Base-by-base conservation (phyloP, 805 yeast genomes). In the Tetrapisispora taiwanensis region DNA sequence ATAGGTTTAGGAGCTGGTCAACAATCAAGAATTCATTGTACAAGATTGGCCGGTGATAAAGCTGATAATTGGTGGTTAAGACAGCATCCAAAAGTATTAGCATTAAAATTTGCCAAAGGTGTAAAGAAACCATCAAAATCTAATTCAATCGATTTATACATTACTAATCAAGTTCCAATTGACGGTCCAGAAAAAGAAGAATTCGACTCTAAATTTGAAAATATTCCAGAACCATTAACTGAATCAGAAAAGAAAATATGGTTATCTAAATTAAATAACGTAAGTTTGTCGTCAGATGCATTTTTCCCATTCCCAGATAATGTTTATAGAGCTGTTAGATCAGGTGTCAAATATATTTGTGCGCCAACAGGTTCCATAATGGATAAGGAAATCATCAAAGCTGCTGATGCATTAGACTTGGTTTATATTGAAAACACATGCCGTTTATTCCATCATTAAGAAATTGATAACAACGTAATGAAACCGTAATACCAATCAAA, bases 301-400 rank as follows among this genome's bases (percentile, higher is more conserved):
- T 92, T 92, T 79, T 92, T 92, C 95, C 98, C 98, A 69, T 92
- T 92, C 90, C 92, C 97, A 52, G 98, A 92, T 69, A 92, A 92
- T 63, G 95, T 92, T 56, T 88, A 89, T 79, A 81, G 98, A 68
- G 97, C 97, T 51, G 96, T 81, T 43, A 80, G 86, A 74, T 82
- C 95, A n/a, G 98, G 98, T 66, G 98, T 89, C 56, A 87, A 86
- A 68, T 92, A 73, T 71, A 75, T 92, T 62, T 94, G 95, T 58
- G 98, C 98, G 43, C 95, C 98, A 46, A 78, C 94, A 42, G 98
- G 98, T 47, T 87, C 96, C 20, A 96, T 92, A 50, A 90, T 87
- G 87, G 98, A 92, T 71, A 81, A 84, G 72, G 95, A 89, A 46
- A 98, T 92, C 38, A 79, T 90, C 52, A 87, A 79, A 48, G 97